Conservation (phyloP, 805 yeast genomes). For the Teunomyces aglyptinius region DNA sequence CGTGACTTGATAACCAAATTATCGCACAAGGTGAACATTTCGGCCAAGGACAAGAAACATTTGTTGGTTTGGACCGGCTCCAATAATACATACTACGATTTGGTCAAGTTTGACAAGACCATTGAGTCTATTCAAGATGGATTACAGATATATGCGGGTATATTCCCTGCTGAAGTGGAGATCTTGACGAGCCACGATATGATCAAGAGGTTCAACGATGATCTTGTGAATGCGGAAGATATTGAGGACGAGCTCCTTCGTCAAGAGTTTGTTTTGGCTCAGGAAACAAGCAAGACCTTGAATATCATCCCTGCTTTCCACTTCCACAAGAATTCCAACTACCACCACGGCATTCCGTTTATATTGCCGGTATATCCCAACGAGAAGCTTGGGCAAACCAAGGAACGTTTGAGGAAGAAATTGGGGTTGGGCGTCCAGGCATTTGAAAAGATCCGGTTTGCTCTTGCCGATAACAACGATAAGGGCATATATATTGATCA, state of each 20-base stretch:
- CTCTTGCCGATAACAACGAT: conserved; percentile 46
- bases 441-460: conserved; percentile 71
- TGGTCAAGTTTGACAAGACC: conserved; percentile 34
- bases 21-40: conserved; percentile 51
- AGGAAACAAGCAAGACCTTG: conserved; percentile 23
- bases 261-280: conserved; percentile 22
- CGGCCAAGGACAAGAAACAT: conserved; percentile 44
- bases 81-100: conserved; percentile 37
- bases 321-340: conserved; percentile 65
- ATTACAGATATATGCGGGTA: conserved; percentile 39
- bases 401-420: conserved; percentile 60
- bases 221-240: conserved; percentile 19
- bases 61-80: conserved; percentile 59
- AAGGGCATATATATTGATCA: conserved; percentile 44
- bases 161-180: conserved; percentile 43
- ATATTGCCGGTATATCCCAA: conserved; percentile 66
- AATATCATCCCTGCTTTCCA: conserved; percentile 68
- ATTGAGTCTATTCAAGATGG: conserved; percentile 34
- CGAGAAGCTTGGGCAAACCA: conserved; percentile 64
- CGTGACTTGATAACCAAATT: conserved; percentile 55
- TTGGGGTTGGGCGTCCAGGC: conserved; percentile 79
- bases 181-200: conserved; percentile 36
- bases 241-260: conserved; percentile 23
- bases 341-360: conserved; percentile 83
- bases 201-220: conserved; percentile 22